These are phyloP conservation scores for Calophaca sinica DNA, from an alignment of 306 rosid species.

Conservation along the genomic window DNA sequence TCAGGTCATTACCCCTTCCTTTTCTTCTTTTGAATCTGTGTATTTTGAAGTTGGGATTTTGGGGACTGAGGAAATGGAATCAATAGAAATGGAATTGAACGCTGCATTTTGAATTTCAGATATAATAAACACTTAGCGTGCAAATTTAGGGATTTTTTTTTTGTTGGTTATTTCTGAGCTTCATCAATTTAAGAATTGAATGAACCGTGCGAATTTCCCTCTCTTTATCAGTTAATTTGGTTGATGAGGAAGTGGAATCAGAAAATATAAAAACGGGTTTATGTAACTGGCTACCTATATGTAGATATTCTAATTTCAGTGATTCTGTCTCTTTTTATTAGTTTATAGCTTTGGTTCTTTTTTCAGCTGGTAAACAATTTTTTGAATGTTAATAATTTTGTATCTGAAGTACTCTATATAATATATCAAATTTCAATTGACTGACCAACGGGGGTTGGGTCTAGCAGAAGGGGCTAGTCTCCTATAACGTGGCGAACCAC, in stretches of 20 bases:
- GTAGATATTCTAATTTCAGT: background rate
- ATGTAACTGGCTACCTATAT: background rate
- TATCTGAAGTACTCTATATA: background rate
- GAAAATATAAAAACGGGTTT: background rate
- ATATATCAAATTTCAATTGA: too few species aligned
- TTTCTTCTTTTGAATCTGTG: background rate
- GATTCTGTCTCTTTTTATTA: background rate
- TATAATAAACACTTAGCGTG: background rate
- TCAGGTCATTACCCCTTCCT: conserved; percentile 44
- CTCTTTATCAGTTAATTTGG: background rate
- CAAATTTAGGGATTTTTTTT: conserved; percentile 12
- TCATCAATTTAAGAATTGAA: conserved; percentile 2
- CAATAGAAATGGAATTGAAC: background rate
- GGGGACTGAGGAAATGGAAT: conserved; percentile 2
- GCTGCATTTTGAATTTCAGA: conserved; percentile 3
- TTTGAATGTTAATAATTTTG: conserved; percentile 18
- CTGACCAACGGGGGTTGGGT: too few species aligned
- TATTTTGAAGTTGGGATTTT: conserved; percentile 1
- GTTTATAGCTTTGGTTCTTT: too few species aligned
- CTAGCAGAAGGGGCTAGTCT: too few species aligned
- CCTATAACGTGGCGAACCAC: too few species aligned
- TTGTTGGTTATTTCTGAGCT: background rate
- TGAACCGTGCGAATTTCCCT: background rate
- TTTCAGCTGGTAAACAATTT: background rate
- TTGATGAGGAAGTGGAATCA: background rate